These are phyloP conservation scores for Colletotrichum trifolii DNA, from an alignment of 2,329 filamentous ascomycete genomes.

Conservation along the genomic window DNA sequence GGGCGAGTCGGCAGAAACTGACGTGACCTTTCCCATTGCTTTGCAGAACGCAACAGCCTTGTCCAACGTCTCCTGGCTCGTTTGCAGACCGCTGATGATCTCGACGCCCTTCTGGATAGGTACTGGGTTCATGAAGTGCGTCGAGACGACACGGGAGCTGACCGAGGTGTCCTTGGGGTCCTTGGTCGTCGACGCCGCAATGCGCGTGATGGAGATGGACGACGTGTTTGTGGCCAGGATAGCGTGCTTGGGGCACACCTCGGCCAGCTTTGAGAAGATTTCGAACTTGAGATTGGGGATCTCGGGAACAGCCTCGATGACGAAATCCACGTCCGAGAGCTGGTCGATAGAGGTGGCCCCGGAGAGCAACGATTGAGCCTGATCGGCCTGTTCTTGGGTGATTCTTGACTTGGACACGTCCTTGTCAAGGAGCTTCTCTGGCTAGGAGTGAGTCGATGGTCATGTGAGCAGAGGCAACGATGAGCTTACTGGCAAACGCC, in stretches of 20 bases:
- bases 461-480: not conserved
- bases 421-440: conserved; percentile 92
- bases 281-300: conserved; percentile 87
- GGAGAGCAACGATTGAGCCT: conserved; percentile 75
- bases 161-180: conserved; percentile 84
- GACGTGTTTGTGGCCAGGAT: conserved; percentile 98
- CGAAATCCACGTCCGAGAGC: conserved; percentile 88
- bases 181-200: conserved; percentile 85
- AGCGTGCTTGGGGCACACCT: conserved; percentile 84
- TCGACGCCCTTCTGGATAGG: conserved; percentile 97
- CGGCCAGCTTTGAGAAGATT: conserved; percentile 86
- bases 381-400: conserved; percentile 82
- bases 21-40: conserved; percentile 92
- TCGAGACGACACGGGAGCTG: conserved; percentile 89
- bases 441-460: conserved; percentile 10
- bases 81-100: conserved; percentile 95
- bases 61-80: conserved; percentile 82
- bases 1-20: conserved; percentile 87
- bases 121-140: conserved; percentile 99
- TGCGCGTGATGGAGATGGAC: conserved; percentile 97
- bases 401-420: conserved; percentile 90
- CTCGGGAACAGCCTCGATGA: conserved; percentile 97
- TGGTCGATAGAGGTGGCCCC: conserved; percentile 80
- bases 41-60: conserved; percentile 87
- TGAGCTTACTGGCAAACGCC: conserved; percentile 79